A percentile compares a stretch with the other conserved stretches of the same genome.
Evolutionary conservation across 2,329 filamentous ascomycete species (phyloP).

Genomic region (Fusarium tupiense): DNA sequence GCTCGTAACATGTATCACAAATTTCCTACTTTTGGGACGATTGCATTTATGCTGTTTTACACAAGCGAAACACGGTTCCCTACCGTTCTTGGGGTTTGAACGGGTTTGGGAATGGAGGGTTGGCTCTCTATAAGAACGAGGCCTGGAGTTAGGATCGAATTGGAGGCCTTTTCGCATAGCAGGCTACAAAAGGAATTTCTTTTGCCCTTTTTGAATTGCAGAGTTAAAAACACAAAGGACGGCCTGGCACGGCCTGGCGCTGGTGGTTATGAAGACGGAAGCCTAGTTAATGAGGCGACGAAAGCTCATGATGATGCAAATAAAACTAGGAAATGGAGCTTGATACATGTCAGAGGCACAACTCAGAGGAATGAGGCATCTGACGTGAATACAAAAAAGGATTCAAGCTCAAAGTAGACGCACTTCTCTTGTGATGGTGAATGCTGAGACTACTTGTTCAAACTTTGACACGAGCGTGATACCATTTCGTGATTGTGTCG

Average conservation of each 20-base stretch:
- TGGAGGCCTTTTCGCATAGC: slow-evolving; percentile 28
- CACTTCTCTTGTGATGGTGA: neutral
- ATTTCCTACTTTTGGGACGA: slow-evolving; percentile 33
- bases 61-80: slow-evolving; percentile 24
- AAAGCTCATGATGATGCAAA: slow-evolving; percentile 28
- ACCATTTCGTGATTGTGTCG: neutral
- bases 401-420: slow-evolving; percentile 22
- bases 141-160: slow-evolving; percentile 44
- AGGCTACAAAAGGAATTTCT: slow-evolving; percentile 34
- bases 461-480: neutral
- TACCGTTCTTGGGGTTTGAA: slow-evolving; percentile 22
- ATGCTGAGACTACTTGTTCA: neutral
- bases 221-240: slow-evolving; percentile 23
- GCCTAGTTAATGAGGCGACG: slow-evolving; percentile 37
- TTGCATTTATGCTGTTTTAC: slow-evolving; percentile 34
- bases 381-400: slow-evolving; percentile 25
- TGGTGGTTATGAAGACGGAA: slow-evolving; percentile 33
- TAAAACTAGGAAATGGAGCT: slow-evolving; percentile 30
- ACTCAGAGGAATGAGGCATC: neutral
- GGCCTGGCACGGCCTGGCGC: slow-evolving; percentile 39
- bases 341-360: slow-evolving; percentile 9
- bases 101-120: slow-evolving; percentile 24
- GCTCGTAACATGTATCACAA: slow-evolving; percentile 47
- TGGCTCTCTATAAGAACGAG: slow-evolving; percentile 29
- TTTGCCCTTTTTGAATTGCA: slow-evolving; percentile 41